Evolutionary conservation across 805 yeast species (phyloP).

Genomic region (Metschnikowia koreensis): DNA sequence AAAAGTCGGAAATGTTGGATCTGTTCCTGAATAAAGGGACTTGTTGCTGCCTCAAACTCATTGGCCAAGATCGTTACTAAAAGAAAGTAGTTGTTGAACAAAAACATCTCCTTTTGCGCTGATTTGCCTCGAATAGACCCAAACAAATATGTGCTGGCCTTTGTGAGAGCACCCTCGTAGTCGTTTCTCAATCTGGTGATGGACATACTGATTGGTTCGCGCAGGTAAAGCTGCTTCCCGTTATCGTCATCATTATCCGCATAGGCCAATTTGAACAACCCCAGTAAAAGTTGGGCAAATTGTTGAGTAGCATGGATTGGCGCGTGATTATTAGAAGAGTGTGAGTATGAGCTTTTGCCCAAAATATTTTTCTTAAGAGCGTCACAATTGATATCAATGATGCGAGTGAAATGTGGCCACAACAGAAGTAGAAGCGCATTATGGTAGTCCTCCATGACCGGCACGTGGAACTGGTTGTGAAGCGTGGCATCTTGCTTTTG

Average conservation of each 20-base stretch:
- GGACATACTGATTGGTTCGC: slow-evolving; percentile 75
- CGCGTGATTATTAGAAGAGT: slow-evolving; percentile 26
- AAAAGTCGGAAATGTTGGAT: slow-evolving; percentile 37
- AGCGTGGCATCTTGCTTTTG: slow-evolving; percentile 64
- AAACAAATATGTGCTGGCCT: slow-evolving; percentile 50
- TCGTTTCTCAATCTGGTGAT: slow-evolving; percentile 71
- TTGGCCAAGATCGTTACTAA: slow-evolving; percentile 54
- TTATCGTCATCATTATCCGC: slow-evolving; percentile 20
- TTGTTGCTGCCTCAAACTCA: slow-evolving; percentile 28
- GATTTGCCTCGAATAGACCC: slow-evolving; percentile 33
- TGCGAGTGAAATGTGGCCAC: slow-evolving; percentile 84
- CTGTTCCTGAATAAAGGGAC: slow-evolving; percentile 34
- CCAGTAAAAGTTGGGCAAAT: slow-evolving; percentile 69
- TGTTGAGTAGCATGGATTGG: slow-evolving; percentile 69
- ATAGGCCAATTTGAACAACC: slow-evolving; percentile 56
- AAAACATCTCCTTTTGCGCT: slow-evolving; percentile 61
- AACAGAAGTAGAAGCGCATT: slow-evolving; percentile 61
- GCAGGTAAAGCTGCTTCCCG: slow-evolving; percentile 27
- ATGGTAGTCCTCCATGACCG: slow-evolving; percentile 68
- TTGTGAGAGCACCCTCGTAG: slow-evolving; percentile 75
- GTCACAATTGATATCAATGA: slow-evolving; percentile 76
- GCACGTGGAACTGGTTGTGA: slow-evolving; percentile 63
- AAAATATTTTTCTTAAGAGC: slow-evolving; percentile 54
- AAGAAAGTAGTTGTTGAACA: slow-evolving; percentile 69
- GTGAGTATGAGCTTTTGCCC: slow-evolving; percentile 24